Percentiles rank a stretch among this genome's conserved stretches.
phyloP scores from a whole-genome alignment of 257 asterid species.

The Salvia rosmarinus region DNA sequence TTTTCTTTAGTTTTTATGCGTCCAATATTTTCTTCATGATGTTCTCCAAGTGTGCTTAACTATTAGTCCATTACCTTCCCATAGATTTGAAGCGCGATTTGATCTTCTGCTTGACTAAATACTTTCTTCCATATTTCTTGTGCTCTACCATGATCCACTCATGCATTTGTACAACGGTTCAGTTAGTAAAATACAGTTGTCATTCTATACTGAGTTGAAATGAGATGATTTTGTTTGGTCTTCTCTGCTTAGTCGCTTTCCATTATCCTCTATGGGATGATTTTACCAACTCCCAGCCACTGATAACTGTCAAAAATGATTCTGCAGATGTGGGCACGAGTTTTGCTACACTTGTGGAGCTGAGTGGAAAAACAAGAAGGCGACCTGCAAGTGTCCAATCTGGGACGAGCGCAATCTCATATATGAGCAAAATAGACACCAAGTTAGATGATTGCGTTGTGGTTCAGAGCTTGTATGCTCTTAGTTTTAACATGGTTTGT shows the following conservation, averaged over 20 bases:
- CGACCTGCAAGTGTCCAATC: slow-evolving; percentile 56
- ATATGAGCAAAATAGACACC: slow-evolving; percentile 21
- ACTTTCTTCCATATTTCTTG: neutral
- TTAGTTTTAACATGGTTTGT: neutral
- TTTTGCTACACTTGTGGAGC: slow-evolving; percentile 76
- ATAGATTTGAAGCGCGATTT: neutral
- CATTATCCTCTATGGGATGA: neutral
- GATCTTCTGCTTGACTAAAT: neutral
- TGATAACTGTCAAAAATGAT: neutral
- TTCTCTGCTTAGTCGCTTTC: neutral
- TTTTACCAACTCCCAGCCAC: too few relatives aligned
- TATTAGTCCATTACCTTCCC: neutral
- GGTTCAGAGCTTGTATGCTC: neutral
- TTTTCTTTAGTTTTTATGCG: neutral
- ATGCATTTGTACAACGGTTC: neutral
- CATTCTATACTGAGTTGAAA: neutral
- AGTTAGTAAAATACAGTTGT: neutral
- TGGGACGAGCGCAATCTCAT: slow-evolving; percentile 54
- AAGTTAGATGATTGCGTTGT: neutral
- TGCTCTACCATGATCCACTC: neutral
- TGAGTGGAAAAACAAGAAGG: slow-evolving; percentile 61
- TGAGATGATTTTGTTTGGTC: neutral
- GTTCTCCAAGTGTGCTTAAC: neutral
- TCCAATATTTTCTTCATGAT: neutral
- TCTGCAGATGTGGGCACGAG: slow-evolving; percentile 64